Evolutionary conservation across 2,329 filamentous ascomycete genomes (phyloP), one percentile per base, ranked within the genome.

Genomic region (Pyrenophora seminiperda): DNA sequence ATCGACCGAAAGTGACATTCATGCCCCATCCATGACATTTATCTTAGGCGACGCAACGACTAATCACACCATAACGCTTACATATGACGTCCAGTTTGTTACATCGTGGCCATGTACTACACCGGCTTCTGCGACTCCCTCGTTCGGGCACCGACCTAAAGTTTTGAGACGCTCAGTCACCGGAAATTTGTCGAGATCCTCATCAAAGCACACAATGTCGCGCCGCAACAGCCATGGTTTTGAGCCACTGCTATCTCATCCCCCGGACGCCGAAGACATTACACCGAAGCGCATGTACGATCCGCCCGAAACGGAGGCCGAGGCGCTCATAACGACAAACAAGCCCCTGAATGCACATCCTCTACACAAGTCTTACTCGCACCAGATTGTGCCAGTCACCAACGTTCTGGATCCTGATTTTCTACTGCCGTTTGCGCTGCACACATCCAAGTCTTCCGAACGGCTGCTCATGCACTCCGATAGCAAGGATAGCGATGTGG

Each of bases 21-120:
- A 66, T 15, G 61, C 58, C 2, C 66, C 68, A 13, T 62, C 66
- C 1, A 45, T 77, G 18, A 71, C 67, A 1, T 76, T 77, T 55
- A 60, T 52, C 7, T 61, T 62, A 13, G 42, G 62, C 5, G 50
- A 57, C 2, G 47, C 50, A 15, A 40, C 32, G 9, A 45, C 39
- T 4, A 53, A 40, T 2, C 54, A 67, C 38, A 63, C 56, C 2
- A 47, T 73, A n/a, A 59, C 76, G 1, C 66, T 84, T 19, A 71
- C 67, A 13, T 75, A 81, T 62, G 79, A 83, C 50, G 75, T 81
- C 11, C 75, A 79, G 20, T 84, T 83, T 59, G 69, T 85, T 34
- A 76, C 79, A 0, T 79, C 81, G 1, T 80, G 79, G 60, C 79
- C 79, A 14, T 85, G 82, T 61, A 75, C 72, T 5, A 72, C 77